Evolutionary conservation across 768 basidiomycete genomes (phyloP).

Genomic region (Baorangia bicolor): DNA sequence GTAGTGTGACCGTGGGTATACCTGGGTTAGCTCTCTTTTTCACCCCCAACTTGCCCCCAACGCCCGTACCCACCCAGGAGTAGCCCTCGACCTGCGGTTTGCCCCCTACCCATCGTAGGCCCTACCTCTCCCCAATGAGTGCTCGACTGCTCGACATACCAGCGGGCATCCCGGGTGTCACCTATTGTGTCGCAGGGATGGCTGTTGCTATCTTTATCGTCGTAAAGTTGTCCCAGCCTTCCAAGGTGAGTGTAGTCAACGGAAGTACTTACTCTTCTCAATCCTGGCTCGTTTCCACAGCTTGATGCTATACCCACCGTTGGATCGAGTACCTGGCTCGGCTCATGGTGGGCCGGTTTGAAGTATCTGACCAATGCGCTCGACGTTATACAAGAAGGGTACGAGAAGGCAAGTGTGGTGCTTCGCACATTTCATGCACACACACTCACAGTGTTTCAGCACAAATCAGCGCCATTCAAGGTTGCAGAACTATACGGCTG

Average conservation of each 20-base stretch:
- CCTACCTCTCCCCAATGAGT: background rate
- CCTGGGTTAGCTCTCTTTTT: too few relatives aligned
- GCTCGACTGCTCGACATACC: background rate
- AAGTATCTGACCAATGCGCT: conserved; percentile 13
- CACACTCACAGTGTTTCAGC: conserved; percentile 12
- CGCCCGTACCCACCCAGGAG: background rate
- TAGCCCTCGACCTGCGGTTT: too few relatives aligned
- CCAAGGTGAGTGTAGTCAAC: background rate
- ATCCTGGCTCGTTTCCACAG: background rate
- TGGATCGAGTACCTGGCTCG: conserved; percentile 24
- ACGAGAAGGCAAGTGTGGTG: conserved; percentile 21
- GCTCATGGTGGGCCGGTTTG: conserved; percentile 27
- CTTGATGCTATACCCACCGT: conserved; percentile 31
- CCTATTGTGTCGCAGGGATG: background rate
- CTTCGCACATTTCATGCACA: background rate
- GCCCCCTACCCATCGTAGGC: too few relatives aligned
- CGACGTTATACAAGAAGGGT: conserved; percentile 33
- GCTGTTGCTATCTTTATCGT: background rate
- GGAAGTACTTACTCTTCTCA: background rate
- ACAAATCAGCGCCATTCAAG: conserved; percentile 33
- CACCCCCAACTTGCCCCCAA: too few relatives aligned
- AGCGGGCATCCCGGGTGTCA: background rate
- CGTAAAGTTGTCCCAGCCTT: background rate
- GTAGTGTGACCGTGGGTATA: too few relatives aligned
- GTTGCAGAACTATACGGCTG: conserved; percentile 33